Evolutionary conservation across 768 basidiomycete species (phyloP), one percentile per base, ranked within the genome.

Genomic region (Termitomyces heimii): DNA sequence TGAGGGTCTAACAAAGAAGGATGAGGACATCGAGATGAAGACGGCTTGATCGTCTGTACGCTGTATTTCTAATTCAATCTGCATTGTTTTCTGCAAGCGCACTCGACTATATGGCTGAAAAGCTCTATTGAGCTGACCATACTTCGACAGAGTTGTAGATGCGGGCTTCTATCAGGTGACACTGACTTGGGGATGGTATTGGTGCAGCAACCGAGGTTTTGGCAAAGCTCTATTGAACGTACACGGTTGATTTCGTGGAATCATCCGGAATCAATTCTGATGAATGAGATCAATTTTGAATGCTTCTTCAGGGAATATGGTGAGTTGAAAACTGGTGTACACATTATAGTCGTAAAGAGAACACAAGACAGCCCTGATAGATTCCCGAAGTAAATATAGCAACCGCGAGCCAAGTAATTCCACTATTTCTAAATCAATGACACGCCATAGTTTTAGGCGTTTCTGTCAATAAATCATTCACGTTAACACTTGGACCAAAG

Each of bases 1-100:
- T 61, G 86, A 94, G 62, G 92, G 88, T 29, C 73, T 97, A 51
- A 92, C 82, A 62, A 95, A 95, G 80, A 94, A 93, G 72, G 83
- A 86, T 53, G 89, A 92, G 59, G 90, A 92, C 65, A 70, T 83
- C 12, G 89, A 89, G 71, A 92, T 89, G 88, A 88, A 82, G 69
- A 65, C 82, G 50, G 68, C 73, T 60, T 79, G 63, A 75, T 66
- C 12, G n/a, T 16, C 14, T 55, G 45, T 35, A 14, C 16, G 35
- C 31, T 62, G 40, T 65, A 65, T 60, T 54, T 72, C 66, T 71
- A 71, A 63, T 69, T 62, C 58, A 67, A 58, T 51, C 49, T 51
- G 45, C n/a, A 20, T 54, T 22, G 16, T 34, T 32, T 28, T 8
- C 26, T 52, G 50, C 35, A 39, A 52, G 34, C 49, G 16, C 8